Evolutionary conservation across 139 green algal genomes (phyloP).

Genomic region (Deuterostichococcus epilithicus): DNA sequence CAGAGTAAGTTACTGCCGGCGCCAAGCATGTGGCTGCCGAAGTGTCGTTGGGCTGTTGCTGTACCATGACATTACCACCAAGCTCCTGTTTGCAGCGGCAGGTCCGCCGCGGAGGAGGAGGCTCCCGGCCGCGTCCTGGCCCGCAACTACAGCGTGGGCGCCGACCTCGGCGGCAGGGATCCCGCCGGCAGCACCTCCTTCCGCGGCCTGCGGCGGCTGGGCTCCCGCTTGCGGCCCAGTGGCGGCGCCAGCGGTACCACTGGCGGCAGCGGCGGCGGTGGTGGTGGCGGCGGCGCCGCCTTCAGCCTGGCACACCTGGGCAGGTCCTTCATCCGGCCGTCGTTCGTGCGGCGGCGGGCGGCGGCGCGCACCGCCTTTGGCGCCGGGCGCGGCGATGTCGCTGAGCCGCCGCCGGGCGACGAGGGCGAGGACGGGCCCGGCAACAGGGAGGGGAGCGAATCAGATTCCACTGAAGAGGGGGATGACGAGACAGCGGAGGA

Average conservation of each 20-base stretch:
- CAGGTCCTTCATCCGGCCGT: too few species aligned
- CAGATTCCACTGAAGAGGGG: conserved; percentile 28
- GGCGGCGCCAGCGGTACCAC: too few species aligned
- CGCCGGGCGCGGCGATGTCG: background rate
- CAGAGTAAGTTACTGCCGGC: too few species aligned
- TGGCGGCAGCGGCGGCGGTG: background rate
- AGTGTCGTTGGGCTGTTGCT: too few species aligned
- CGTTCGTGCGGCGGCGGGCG: background rate
- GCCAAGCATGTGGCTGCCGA: too few species aligned
- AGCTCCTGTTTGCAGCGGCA: background rate
- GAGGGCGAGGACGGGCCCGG: background rate
- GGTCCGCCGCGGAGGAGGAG: background rate
- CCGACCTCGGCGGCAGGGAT: background rate
- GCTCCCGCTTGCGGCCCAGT: background rate
- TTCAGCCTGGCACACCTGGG: background rate
- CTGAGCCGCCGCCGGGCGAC: background rate
- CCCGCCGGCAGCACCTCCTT: background rate
- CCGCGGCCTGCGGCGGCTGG: background rate
- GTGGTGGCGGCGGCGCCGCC: background rate
- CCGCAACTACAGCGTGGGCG: background rate
- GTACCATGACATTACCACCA: too few species aligned
- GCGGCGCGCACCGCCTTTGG: background rate
- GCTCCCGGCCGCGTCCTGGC: background rate
- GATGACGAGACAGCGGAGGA: background rate
- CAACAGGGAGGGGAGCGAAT: background rate